Conservation (phyloP, 1,284 basidiomycete species). For the Rhodotorula sp. region DNA sequence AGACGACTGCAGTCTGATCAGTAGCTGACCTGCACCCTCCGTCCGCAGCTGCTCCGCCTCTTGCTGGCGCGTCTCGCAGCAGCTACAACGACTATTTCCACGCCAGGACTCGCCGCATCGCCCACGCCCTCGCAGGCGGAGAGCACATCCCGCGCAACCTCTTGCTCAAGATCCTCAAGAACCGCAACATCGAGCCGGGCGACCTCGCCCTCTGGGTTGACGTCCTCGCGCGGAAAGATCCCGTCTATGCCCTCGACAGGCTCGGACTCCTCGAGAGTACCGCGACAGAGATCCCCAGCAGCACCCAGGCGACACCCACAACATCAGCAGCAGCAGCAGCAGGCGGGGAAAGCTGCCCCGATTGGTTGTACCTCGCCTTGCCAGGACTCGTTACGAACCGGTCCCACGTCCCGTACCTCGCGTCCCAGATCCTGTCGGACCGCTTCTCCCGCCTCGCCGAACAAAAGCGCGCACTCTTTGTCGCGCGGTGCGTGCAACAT, state of each 20-base stretch:
- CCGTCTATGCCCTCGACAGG: conserved; percentile 22
- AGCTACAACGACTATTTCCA: conserved; percentile 8
- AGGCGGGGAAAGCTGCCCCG: conserved; percentile 16
- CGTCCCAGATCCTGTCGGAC: conserved; percentile 22
- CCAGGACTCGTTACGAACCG: conserved; percentile 24
- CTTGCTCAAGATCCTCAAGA: conserved; percentile 22
- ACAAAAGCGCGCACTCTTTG: conserved; percentile 24
- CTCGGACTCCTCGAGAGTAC: conserved; percentile 37
- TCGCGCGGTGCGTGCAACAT: conserved; percentile 28
- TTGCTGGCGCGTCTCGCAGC: background rate
- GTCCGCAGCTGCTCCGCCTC: conserved; percentile 16
- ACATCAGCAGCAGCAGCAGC: no score
- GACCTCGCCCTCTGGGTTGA: conserved; percentile 26
- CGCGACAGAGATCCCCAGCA: background rate
- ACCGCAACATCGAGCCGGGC: conserved; percentile 15
- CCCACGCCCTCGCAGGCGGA: conserved; percentile 20
- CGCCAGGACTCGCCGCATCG: conserved; percentile 25
- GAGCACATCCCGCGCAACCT: conserved; percentile 20
- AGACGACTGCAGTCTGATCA: fast-evolving
- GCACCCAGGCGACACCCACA: no score
- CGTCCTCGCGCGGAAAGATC: conserved; percentile 17
- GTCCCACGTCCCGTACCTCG: conserved; percentile 36
- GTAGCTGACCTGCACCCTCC: no score
- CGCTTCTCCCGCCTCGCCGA: conserved; percentile 20
- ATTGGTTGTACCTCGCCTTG: conserved; percentile 38